A percentile compares a stretch with the other conserved stretches of the same genome.
These are phyloP conservation scores for Venturia oleaginea DNA, from an alignment of 2,329 filamentous ascomycete genomes.

Conservation along the genomic window DNA sequence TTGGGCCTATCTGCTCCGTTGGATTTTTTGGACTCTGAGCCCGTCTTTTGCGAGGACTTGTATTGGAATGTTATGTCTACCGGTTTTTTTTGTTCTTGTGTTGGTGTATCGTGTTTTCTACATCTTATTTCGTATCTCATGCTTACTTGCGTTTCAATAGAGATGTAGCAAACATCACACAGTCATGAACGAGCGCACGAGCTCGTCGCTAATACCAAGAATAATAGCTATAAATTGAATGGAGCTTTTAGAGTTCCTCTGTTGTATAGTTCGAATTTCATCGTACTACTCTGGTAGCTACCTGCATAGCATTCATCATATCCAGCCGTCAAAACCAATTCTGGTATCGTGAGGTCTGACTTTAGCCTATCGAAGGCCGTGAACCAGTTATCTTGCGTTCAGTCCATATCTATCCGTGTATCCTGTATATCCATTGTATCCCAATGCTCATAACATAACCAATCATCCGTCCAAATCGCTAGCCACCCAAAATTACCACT, in stretches of 20 bases:
- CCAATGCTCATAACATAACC: background rate
- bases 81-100: too few relatives aligned
- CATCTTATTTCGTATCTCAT: background rate
- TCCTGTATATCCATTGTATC: background rate
- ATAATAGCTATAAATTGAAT: too few relatives aligned
- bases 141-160: too few relatives aligned
- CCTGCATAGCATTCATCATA: background rate
- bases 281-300: background rate
- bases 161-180: too few relatives aligned
- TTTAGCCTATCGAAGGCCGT: background rate
- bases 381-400: background rate
- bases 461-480: background rate
- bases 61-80: too few relatives aligned
- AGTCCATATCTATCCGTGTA: background rate
- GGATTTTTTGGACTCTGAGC: too few relatives aligned
- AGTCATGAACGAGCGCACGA: too few relatives aligned
- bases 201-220: too few relatives aligned
- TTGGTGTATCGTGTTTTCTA: background rate
- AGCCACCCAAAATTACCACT: background rate
- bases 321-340: background rate
- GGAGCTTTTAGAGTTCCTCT: too few relatives aligned
- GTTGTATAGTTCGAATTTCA: too few relatives aligned
- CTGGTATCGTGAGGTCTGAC: background rate
- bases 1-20: too few relatives aligned
- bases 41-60: too few relatives aligned